Evolutionary conservation across 352 stramenopile genomes (phyloP), one percentile per base, ranked within the genome.

Genomic region (Thalassiosira pacifica): DNA sequence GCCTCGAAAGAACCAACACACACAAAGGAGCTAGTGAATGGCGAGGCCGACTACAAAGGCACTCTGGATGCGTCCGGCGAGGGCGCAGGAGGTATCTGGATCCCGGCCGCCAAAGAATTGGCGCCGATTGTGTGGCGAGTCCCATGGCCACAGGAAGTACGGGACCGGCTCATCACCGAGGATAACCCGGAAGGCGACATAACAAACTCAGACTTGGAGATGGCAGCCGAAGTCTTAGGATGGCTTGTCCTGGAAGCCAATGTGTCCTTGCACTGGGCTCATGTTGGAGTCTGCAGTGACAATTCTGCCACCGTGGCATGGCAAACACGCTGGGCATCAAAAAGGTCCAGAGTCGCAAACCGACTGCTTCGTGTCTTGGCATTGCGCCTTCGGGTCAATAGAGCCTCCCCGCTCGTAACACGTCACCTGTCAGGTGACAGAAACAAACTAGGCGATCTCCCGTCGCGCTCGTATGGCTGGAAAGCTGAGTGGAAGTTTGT

Each of bases 191-290:
- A 2, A 10, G 71, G 71, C 18, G 24, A 53, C 32, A 71, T 71
- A 1, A 71, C 32, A 2, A 71, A 71, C 27, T 76, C 67, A 2
- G 67, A 76, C 26, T 53, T 76, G 8, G 67, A 76, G 34, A 63
- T 40, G 27, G 66, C 4, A 22, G 66, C 24, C 1, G 24, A 65
- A 26, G 29, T 76, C 2, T 9, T 71, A 4, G 63, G 31, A 10
- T 71, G 63, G 63, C 63, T 71, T 9, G 32, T 71, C 2, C 22
- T 71, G 63, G 63, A 71, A 71, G 63, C 63, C 1, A 34, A 3
- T 10, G 37, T 57, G 5, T 16, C 34, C 57, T 16, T 29, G 2
- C 11, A 27, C 11, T 66, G 57, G 57, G 24, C 55, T 34, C 55
- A 26, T 4, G 10, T 32, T 34, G 22, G 63, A 32, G n/a, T 24